These are phyloP conservation scores for Talaromyces amestolkiae DNA, from an alignment of 2,329 filamentous ascomycete species.

Conservation along the genomic window DNA sequence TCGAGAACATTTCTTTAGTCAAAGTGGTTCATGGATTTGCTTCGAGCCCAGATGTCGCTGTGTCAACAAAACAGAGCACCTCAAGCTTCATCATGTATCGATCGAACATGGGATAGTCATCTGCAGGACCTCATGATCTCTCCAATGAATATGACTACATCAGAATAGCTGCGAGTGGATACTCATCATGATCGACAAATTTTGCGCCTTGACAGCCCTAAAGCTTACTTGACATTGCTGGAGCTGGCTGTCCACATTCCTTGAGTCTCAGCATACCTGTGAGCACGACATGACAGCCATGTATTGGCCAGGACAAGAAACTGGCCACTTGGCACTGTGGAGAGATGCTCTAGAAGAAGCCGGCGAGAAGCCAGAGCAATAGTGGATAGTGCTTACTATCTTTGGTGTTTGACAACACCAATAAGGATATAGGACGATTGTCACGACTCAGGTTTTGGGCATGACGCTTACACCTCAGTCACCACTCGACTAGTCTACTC, in stretches of 20 bases:
- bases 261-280: conserved; percentile 29
- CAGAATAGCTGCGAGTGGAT: not conserved
- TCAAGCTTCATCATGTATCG: not conserved
- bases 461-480: conserved; percentile 38
- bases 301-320: conserved; percentile 2
- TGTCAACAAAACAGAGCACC: no score
- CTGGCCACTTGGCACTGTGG: conserved; percentile 4
- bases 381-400: not conserved
- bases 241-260: conserved; percentile 33
- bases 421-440: not conserved
- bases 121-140: not conserved
- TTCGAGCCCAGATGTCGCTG: not conserved
- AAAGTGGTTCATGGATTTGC: not conserved
- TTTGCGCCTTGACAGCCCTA: conserved; percentile 21
- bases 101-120: not conserved
- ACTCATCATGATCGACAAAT: conserved; percentile 9
- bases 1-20: not conserved
- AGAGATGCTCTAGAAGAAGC: not conserved
- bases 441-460: conserved; percentile 10
- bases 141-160: not conserved
- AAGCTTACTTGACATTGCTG: conserved; percentile 31
- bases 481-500: conserved; percentile 3
- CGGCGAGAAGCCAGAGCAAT: not conserved
- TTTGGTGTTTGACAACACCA: not conserved
- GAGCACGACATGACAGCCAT: conserved; percentile 6